Evolutionary conservation across 1,284 basidiomycete genomes (phyloP).

Genomic region (Microbotryum intermedium): DNA sequence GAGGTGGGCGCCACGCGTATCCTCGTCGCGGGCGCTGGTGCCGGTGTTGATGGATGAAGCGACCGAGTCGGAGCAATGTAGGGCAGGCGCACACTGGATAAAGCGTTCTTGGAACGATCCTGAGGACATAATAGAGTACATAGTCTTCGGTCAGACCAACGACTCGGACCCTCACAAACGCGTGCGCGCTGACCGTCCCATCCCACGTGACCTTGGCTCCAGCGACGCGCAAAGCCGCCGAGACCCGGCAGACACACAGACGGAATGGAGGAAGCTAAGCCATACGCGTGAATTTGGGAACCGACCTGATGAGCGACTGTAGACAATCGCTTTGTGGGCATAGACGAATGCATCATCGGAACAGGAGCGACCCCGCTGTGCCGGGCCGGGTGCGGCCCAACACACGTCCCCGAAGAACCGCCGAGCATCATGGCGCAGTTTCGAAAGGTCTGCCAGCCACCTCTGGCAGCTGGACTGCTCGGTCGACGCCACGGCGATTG

Average conservation of each 20-base stretch:
- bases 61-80: slow-evolving; percentile 71
- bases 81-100: slow-evolving; percentile 3
- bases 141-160: no score
- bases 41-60: slow-evolving; percentile 50
- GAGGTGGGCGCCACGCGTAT: background rate
- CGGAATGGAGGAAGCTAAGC: no score
- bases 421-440: slow-evolving; percentile 66
- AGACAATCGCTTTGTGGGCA: slow-evolving; percentile 90
- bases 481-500: background rate
- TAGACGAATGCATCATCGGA: slow-evolving; percentile 54
- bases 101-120: no score
- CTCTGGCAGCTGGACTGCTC: background rate
- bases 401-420: slow-evolving; percentile 86
- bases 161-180: no score
- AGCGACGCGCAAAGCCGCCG: no score
- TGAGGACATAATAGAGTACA: no score
- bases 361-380: slow-evolving; percentile 28
- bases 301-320: slow-evolving; percentile 61
- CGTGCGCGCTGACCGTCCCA: no score
- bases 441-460: slow-evolving; percentile 69
- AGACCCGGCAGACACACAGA: no score
- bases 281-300: slow-evolving; percentile 11
- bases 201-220: no score
- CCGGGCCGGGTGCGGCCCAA: slow-evolving; percentile 47
- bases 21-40: background rate